Percentiles rank a stretch among this genome's conserved stretches.
These are phyloP conservation scores for Lolium rigidum DNA, from an alignment of 176 grass and related monocot genomes.

Conservation along the genomic window DNA sequence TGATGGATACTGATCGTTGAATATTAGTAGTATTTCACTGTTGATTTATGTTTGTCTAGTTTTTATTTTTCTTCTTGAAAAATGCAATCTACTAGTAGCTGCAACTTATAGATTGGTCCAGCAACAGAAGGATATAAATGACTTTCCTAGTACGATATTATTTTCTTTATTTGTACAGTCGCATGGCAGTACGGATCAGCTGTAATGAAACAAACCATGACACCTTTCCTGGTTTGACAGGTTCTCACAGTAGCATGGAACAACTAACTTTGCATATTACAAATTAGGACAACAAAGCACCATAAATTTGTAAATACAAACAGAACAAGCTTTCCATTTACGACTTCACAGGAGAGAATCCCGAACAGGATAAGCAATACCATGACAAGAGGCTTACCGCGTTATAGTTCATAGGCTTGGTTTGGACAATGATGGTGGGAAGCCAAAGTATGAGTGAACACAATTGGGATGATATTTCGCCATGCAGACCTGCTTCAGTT, in stretches of 20 bases:
- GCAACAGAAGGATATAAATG: neutral
- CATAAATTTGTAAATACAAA: neutral
- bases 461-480: neutral
- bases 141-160: neutral
- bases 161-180: neutral
- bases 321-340: too few species aligned
- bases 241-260: neutral
- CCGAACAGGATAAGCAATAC: too few species aligned
- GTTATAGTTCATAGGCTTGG: conserved; percentile 20
- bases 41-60: neutral
- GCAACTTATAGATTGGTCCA: neutral
- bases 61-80: neutral
- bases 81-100: neutral
- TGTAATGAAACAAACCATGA: neutral
- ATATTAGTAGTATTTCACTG: neutral
- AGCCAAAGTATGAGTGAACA: neutral
- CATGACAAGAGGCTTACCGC: neutral
- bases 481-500: conserved; percentile 5
- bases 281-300: neutral
- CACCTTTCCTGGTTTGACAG: neutral
- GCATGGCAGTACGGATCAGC: neutral
- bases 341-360: too few species aligned
- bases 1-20: neutral
- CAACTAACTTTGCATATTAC: neutral
- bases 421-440: conserved; percentile 10